Evolutionary conservation across 768 basidiomycete genomes (phyloP).

Genomic region (Mycena venus): DNA sequence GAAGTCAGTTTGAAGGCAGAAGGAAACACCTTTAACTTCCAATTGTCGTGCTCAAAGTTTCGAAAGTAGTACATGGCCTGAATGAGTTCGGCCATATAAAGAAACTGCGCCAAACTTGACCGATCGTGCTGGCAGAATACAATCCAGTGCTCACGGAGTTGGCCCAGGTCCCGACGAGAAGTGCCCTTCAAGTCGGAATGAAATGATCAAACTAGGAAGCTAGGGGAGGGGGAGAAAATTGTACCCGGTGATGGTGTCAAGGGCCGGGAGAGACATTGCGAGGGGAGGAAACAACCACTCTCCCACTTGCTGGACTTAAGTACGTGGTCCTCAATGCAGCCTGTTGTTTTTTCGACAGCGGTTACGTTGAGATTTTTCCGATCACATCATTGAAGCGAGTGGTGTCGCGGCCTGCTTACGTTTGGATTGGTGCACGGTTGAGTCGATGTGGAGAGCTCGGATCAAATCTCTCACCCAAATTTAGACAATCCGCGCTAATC

Average conservation of each 20-base stretch:
- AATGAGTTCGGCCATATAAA: too few species aligned
- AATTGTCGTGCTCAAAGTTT: constrained; percentile 14
- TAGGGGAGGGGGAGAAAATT: background rate
- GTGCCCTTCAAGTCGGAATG: constrained; percentile 9
- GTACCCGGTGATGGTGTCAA: constrained; percentile 10
- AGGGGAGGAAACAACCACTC: background rate
- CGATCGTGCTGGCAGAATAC: background rate
- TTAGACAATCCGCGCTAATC: too few species aligned
- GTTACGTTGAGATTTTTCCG: too few species aligned
- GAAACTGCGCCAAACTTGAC: constrained; percentile 16
- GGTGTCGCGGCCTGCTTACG: too few species aligned
- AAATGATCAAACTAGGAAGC: constrained; percentile 5
- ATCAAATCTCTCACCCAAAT: too few species aligned
- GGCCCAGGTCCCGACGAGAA: constrained; percentile 22
- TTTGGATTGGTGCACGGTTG: too few species aligned
- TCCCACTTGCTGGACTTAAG: background rate
- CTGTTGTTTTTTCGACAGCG: background rate
- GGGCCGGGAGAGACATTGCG: background rate
- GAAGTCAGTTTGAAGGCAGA: background rate
- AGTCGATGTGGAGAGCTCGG: too few species aligned
- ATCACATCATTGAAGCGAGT: too few species aligned
- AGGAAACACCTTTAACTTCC: constrained; percentile 16
- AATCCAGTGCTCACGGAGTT: constrained; percentile 17
- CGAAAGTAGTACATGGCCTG: constrained; percentile 15
- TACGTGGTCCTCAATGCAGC: too few species aligned